phyloP scores from a whole-genome alignment of 371 early-diverging fungal genomes.

The Mortierella sp. region DNA sequence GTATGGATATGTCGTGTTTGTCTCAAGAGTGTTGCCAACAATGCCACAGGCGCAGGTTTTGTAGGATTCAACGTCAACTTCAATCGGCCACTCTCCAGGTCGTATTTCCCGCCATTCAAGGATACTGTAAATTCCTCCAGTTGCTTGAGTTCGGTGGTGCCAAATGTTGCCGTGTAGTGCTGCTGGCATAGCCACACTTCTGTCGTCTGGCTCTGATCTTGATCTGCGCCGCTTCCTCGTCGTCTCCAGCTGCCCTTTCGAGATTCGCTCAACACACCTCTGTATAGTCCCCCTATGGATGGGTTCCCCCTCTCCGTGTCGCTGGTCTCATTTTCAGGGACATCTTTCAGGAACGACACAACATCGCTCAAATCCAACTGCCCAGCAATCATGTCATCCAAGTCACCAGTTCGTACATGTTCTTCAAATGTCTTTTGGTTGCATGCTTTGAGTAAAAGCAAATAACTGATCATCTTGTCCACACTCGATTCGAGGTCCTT shows the following conservation, averaged over 20 bases:
- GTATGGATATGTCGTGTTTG: background rate
- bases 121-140: background rate
- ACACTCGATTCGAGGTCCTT: background rate
- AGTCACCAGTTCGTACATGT: background rate
- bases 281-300: background rate
- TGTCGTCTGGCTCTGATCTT: too few relatives aligned
- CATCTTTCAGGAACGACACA: background rate
- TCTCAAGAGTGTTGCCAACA: background rate
- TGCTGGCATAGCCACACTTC: slow-evolving; percentile 10
- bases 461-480: background rate
- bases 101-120: background rate
- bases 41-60: background rate
- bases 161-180: slow-evolving; percentile 5
- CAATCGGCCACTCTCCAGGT: background rate
- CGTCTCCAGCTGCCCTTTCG: too few relatives aligned
- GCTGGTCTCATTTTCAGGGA: background rate
- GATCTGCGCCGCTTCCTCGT: too few relatives aligned
- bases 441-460: background rate
- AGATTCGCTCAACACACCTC: too few relatives aligned
- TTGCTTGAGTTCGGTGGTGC: slow-evolving; percentile 1
- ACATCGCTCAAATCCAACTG: background rate
- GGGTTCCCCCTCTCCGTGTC: background rate
- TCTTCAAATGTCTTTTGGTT: background rate
- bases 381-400: background rate
- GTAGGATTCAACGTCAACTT: background rate